These are phyloP conservation scores for Aristolochia fimbriata DNA, from an alignment of 164 flowering plant species.

Conservation along the genomic window DNA sequence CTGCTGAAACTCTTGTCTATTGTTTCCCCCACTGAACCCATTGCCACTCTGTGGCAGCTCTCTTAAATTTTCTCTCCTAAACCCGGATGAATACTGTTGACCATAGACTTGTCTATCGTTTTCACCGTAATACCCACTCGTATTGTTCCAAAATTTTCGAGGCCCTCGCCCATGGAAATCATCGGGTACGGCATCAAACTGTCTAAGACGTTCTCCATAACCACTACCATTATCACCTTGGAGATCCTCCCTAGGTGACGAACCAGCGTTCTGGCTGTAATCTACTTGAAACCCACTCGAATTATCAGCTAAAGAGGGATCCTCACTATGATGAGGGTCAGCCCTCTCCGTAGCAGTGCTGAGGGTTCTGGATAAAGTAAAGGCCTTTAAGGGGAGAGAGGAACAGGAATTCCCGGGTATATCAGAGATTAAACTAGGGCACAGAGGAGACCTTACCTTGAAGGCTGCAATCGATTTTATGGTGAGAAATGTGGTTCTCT, in stretches of 20 bases:
- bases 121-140: constrained; percentile 1
- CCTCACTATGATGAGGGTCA: neutral
- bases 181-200: constrained; percentile 8
- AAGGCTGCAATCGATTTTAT: constrained; percentile 10
- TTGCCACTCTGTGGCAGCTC: constrained; percentile 9
- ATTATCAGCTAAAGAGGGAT: neutral
- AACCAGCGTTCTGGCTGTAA: neutral
- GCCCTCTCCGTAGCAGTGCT: constrained; percentile 11
- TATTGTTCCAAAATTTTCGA: neutral
- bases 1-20: constrained; percentile 3
- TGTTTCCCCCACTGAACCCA: constrained; percentile 6
- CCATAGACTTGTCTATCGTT: neutral
- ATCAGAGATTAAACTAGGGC: neutral
- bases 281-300: neutral
- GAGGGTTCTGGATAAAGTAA: neutral
- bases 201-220: neutral
- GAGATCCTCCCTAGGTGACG: neutral
- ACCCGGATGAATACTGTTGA: constrained; percentile 5
- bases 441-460: constrained; percentile 6
- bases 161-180: neutral
- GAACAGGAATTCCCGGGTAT: neutral
- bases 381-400: neutral
- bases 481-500: constrained; percentile 2
- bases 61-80: constrained; percentile 1
- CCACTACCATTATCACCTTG: neutral